These are phyloP conservation scores for Penicillium sp. DNA, from an alignment of 2,329 filamentous ascomycete species.

Conservation along the genomic window DNA sequence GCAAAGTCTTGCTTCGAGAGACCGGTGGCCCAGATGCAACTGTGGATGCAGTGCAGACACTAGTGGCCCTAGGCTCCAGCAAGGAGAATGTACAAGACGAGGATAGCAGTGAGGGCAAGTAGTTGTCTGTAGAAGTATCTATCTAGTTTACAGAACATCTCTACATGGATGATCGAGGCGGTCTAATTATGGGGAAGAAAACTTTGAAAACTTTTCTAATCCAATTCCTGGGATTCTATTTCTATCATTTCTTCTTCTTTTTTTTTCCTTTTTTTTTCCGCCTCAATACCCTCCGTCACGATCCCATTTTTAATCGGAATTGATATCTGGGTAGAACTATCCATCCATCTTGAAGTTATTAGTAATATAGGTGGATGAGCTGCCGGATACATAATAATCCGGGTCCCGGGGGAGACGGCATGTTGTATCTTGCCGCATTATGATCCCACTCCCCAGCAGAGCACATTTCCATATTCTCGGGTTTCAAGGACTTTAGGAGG, in stretches of 20 bases:
- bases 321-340: background rate
- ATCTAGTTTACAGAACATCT: background rate
- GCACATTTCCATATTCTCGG: background rate
- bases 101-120: slow-evolving; percentile 5
- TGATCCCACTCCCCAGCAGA: background rate
- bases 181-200: background rate
- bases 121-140: background rate
- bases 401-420: background rate
- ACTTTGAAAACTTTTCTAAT: background rate
- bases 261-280: background rate
- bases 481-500: background rate
- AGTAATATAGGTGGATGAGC: background rate
- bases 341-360: background rate
- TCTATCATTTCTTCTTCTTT: background rate
- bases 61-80: slow-evolving; percentile 55
- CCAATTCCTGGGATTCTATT: background rate
- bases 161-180: background rate
- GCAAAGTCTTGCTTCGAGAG: slow-evolving; percentile 74
- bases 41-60: slow-evolving; percentile 69
- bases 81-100: slow-evolving; percentile 11
- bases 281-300: background rate
- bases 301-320: background rate
- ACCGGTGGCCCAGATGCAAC: slow-evolving; percentile 76
- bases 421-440: background rate
- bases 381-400: background rate